Evolutionary conservation across 257 asterid genomes (phyloP), one percentile per base, ranked within the genome.

Genomic region (Agastache rugosa): DNA sequence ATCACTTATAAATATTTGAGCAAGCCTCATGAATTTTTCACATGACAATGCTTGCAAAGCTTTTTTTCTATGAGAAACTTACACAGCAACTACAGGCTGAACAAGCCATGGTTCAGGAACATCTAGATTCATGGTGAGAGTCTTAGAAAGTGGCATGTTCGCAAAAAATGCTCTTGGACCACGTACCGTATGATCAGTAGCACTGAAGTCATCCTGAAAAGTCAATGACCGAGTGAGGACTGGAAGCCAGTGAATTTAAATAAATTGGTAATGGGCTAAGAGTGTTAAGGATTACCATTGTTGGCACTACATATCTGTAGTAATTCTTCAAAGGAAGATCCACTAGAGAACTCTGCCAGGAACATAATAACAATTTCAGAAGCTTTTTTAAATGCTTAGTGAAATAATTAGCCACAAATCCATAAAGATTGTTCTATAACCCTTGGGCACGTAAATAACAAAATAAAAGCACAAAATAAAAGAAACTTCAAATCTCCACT

Each of bases 41-140:
- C 25, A 51, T 11, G 70, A 34, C 29, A 63, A 44, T 53, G 48
- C 59, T 45, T 74, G 31, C 4, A 54, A 54, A 63, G 48, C 14
- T 61, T 35, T 75, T 75, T 5, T 10, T n/a, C 29, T 5, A 42
- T 19, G 47, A 67, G 61, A 80, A 67, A 85, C 94, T 71, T 92
- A 95, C 98, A 95, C 75, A 55, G 99, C 98, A 84, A 89, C 78
- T 63, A 95, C 89, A 64, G 99, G 98, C 75, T 95, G 98, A 63
- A 95, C 88, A 41, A 92, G 98, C 99, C 98, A 95, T 31, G 96
- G 97, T 88, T 92, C 99, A 23, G 99, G 99, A 81, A 95, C 99
- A 81, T 95, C 97, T 67, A 95, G 97, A 86, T 95, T 95, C 99
- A 95, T 92, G 34, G 99, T 95, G 73, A 95, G 96, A 17, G 98